phyloP scores from a whole-genome alignment of 2,329 filamentous ascomycete species.

The Geosmithia morbida region DNA sequence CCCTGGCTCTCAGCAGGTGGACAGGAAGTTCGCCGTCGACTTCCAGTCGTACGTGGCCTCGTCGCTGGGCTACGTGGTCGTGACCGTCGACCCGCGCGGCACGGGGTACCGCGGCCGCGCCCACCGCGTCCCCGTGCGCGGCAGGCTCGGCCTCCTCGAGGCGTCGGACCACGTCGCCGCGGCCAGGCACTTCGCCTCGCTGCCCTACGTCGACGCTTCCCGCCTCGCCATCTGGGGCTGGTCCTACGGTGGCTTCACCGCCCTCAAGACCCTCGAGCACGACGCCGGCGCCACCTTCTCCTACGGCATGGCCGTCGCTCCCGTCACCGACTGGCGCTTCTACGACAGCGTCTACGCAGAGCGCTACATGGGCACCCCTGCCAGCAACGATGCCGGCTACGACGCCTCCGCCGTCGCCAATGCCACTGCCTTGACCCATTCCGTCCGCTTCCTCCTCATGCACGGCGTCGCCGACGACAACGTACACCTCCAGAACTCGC shows the following conservation, averaged over 20 bases:
- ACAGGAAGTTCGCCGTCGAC: constrained; percentile 67
- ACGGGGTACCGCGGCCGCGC: constrained; percentile 83
- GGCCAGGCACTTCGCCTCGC: constrained; percentile 69
- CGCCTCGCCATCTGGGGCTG: constrained; percentile 95
- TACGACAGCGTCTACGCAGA: constrained; percentile 94
- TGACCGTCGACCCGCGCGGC: constrained; percentile 86
- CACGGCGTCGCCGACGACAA: constrained; percentile 96
- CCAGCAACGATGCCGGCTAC: constrained; percentile 70
- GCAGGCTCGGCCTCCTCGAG: constrained; percentile 74
- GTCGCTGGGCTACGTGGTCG: constrained; percentile 77
- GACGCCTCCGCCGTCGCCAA: constrained; percentile 60
- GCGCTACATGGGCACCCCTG: constrained; percentile 91
- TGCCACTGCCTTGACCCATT: constrained; percentile 55
- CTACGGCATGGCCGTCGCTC: constrained; percentile 96
- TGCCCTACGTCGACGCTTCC: constrained; percentile 67
- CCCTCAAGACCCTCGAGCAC: constrained; percentile 84
- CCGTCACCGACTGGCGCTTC: constrained; percentile 95
- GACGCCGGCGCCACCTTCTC: constrained; percentile 83
- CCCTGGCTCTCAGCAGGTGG: constrained; percentile 80
- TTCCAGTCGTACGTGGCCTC: constrained; percentile 86
- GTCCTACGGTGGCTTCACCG: constrained; percentile 93
- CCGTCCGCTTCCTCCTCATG: constrained; percentile 85
- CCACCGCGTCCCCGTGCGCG: constrained; percentile 68
- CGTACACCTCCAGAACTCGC: constrained; percentile 90
- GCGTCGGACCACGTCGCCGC: constrained; percentile 83